Evolutionary conservation across 2,329 filamentous ascomycete species (phyloP), one percentile per base, ranked within the genome.

Genomic region (Acrocalymma vagum): DNA sequence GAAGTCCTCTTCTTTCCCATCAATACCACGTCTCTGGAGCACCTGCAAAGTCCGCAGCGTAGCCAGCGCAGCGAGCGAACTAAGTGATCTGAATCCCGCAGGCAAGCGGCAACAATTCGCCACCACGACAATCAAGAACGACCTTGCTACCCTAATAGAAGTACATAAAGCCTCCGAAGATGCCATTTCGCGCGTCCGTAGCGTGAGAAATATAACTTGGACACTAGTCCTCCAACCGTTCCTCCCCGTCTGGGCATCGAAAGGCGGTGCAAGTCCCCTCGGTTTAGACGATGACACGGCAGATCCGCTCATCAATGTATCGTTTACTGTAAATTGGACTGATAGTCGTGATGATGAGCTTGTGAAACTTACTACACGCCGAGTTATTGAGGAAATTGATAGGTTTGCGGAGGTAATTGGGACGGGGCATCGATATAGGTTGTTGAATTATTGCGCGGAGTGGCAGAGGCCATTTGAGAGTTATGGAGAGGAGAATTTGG

Each of bases 121-220:
- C 8, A 70, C 60, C 1, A 71, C 66, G n/a, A 72, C 68, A 6
- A 54, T 70, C 30, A 62, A 63, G 32, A 71, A 69, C 20, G 63
- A 70, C n/a, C 22, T 21, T 9, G 49, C 49, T 11, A 71, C 67
- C 2, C 32, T 71, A 4, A 27, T 44, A 6, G 63, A 56, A 6
- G 42, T 47, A 1, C 58, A 71, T 33, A 29, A 45, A 14, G 57
- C 58, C 1, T 71, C 69, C 29, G 18, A 27, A 9, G 45, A 65
- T 35, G 53, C 59, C 10, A 60, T 67, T 29, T 26, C 40, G 16
- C 37, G 37, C 11, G 51, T 72, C 20, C 51, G 52, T 7, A 49
- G 49, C 1, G 48, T 65, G 21, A 65, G 63, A 23, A 51, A 53
- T 4, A 47, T 69, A 43, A 50, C 54, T 6, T 71, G 63, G 64